These are phyloP conservation scores for Lipomyces sp. DNA, from an alignment of 805 yeast species.

Conservation along the genomic window DNA sequence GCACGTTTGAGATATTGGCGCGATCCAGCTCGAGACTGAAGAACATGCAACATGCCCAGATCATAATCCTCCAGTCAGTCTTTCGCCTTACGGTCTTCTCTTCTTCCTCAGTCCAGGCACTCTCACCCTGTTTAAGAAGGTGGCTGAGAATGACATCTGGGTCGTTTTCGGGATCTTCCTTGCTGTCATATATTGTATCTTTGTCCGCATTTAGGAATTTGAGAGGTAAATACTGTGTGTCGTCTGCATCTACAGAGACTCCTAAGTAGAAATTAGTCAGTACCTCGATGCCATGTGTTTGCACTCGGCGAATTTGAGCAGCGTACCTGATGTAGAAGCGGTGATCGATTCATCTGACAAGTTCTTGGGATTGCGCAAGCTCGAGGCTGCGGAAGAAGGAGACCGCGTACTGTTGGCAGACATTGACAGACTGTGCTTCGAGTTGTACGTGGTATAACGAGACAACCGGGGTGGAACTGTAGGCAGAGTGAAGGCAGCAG, in stretches of 20 bases:
- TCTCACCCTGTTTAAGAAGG: conserved; percentile 23
- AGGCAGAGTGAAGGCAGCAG: background rate
- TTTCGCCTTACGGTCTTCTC: conserved; percentile 56
- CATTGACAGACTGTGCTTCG: background rate
- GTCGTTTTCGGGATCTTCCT: conserved; percentile 26
- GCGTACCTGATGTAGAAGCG: background rate
- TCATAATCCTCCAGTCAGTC: conserved; percentile 58
- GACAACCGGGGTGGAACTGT: background rate
- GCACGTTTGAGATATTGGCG: conserved; percentile 58
- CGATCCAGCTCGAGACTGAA: conserved; percentile 62
- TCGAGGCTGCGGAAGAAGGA: background rate
- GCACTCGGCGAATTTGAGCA: conserved; percentile 6
- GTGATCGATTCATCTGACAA: background rate
- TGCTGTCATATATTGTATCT: conserved; percentile 6
- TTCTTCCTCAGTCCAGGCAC: conserved; percentile 57
- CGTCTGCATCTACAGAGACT: background rate
- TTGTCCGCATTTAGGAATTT: background rate
- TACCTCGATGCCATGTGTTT: background rate
- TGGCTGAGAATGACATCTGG: conserved; percentile 29
- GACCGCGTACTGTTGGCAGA: background rate
- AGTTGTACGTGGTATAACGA: background rate
- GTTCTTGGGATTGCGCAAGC: background rate
- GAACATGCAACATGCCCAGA: conserved; percentile 62
- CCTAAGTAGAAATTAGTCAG: background rate
- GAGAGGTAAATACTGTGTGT: background rate